Evolutionary conservation across 2,329 filamentous ascomycete species (phyloP).

Genomic region (Fusarium agapanthi): DNA sequence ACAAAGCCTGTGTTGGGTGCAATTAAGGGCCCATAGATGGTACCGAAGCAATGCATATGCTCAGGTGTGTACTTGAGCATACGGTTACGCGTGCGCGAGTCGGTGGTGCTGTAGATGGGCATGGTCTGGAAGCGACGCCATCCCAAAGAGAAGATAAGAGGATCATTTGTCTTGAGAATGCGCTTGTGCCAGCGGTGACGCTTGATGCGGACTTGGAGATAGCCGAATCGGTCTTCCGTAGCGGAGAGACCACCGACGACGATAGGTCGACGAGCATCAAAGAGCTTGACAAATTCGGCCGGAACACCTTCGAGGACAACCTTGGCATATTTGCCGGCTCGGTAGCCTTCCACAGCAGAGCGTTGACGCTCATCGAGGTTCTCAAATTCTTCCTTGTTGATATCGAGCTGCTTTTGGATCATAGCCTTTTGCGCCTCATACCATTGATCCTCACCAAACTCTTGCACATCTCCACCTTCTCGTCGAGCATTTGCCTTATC

Average conservation of each 20-base stretch:
- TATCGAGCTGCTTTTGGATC: conserved; percentile 94
- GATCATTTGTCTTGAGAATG: conserved; percentile 97
- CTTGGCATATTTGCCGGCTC: conserved; percentile 91
- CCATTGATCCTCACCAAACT: conserved; percentile 98
- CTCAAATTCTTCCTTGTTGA: conserved; percentile 95
- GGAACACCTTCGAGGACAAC: conserved; percentile 90
- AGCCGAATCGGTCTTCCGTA: conserved; percentile 95
- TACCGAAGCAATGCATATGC: conserved; percentile 98
- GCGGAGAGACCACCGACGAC: conserved; percentile 91
- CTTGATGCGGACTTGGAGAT: conserved; percentile 95
- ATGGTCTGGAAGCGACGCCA: conserved; percentile 95
- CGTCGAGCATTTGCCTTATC: conserved; percentile 81
- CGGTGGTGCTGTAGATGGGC: conserved; percentile 93
- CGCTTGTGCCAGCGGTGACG: conserved; percentile 99
- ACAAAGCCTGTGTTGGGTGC: conserved; percentile 97
- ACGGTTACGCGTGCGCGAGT: conserved; percentile 90
- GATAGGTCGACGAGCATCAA: conserved; percentile 83
- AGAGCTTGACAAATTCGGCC: conserved; percentile 85
- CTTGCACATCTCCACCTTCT: conserved; percentile 73
- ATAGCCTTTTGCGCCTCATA: conserved; percentile 96
- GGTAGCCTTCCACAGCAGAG: conserved; percentile 86
- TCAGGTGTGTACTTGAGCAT: conserved; percentile 99
- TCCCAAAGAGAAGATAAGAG: conserved; percentile 93
- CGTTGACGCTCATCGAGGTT: conserved; percentile 85
- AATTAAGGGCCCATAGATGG: conserved; percentile 93